Evolutionary conservation across 257 asterid species (phyloP).

Genomic region (Solanum appendiculatum): DNA sequence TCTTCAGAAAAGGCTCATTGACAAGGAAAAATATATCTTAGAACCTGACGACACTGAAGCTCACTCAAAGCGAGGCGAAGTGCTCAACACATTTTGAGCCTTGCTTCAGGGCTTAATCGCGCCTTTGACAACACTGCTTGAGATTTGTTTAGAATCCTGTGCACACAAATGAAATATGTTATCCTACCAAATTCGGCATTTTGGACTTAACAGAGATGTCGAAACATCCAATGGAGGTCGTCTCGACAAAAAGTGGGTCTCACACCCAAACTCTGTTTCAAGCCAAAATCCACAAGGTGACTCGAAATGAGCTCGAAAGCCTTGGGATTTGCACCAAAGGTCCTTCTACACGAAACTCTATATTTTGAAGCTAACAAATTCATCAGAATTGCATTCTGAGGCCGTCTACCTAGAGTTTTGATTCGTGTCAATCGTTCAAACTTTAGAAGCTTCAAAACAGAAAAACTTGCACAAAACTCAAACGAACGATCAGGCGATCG

Average conservation of each 20-base stretch:
- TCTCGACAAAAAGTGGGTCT: not conserved
- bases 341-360: not conserved
- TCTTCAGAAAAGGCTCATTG: too few relatives aligned
- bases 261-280: not conserved
- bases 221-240: too few relatives aligned
- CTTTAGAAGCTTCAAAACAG: not conserved
- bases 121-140: too few relatives aligned
- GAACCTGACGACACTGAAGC: too few relatives aligned
- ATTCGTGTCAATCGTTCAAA: not conserved
- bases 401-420: not conserved
- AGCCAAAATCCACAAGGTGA: not conserved
- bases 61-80: too few relatives aligned
- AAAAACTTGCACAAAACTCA: not conserved
- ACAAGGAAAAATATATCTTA: too few relatives aligned
- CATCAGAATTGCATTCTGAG: not conserved
- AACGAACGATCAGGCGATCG: not conserved
- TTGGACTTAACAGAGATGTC: rapidly evolving
- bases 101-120: too few relatives aligned
- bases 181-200: not conserved
- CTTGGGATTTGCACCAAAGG: not conserved
- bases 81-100: too few relatives aligned
- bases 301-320: not conserved
- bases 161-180: not conserved
- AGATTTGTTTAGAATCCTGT: too few relatives aligned
- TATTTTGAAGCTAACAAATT: not conserved